Evolutionary conservation across 345 rosid genomes (phyloP), one percentile per base, ranked within the genome.

Genomic region (Rhizophora apiculata): DNA sequence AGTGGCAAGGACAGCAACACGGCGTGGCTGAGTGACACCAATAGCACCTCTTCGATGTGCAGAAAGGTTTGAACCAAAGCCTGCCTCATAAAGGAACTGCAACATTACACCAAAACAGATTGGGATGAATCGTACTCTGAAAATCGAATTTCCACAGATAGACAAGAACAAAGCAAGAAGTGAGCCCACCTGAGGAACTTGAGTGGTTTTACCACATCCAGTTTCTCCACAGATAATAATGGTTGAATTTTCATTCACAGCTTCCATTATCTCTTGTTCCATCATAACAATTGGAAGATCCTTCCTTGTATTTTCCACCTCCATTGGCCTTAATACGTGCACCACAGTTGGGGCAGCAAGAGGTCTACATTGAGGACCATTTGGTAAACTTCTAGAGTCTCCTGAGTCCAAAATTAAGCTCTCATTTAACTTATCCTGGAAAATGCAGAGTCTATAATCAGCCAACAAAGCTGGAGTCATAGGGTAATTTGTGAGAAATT

Each of bases 231-330:
- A 88, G 68, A 94, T 82, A 68, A 91, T 88, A 67, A 89, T 79
- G 1, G 81, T 60, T 2, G 87, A 68, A 51, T 91, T 83, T 55
- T 86, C 80, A 74, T 91, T 88, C 64, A 91, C 84, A 62, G 95
- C 94, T 82, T 91, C 96, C 98, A 94, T 91, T 62, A 91, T 89
- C 81, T 94, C 98, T 74, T 91, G 98, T 82, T 94, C 98, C 98
- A 94, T 91, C 96, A 89, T 91, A 70, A 94, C 87, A 54, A 94
- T 88, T 0, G 97, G 96, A 80, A 91, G 98, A 79, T 89, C 87
- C 79, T 82, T 91, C 82, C 97, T 80, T 46, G 80, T 80, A 55
- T 82, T 81, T 60, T 88, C 95, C 70, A 91, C 85, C 60, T 85
- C 96, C 20, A 75, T 79, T 65, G 95, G 93, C 85, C 97, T 85